Percentiles rank a stretch among this genome's conserved stretches.
phyloP scores from a whole-genome alignment of 306 rosid species.

The Vigna hirtella region DNA sequence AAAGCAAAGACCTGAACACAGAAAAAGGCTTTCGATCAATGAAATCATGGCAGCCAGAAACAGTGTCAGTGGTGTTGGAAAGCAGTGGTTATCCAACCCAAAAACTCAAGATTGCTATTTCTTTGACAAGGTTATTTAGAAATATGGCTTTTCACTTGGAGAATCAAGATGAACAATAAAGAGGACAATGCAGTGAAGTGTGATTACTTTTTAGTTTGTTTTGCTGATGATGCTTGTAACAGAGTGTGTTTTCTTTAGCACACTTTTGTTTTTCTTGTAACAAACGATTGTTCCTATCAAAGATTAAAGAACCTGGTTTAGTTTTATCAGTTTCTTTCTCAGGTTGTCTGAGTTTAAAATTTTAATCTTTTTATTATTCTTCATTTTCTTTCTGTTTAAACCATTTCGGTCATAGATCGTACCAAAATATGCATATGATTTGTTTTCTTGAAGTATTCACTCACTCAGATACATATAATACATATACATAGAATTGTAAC shows the following conservation, averaged over 20 bases:
- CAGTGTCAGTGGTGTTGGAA: slow-evolving; percentile 68
- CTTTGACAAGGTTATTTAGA: slow-evolving; percentile 28
- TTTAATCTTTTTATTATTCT: no score
- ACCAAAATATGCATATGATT: no score
- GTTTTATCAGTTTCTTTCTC: neutral
- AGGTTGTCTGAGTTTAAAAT: no score
- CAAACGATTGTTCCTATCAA: slow-evolving; percentile 25
- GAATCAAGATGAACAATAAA: slow-evolving; percentile 23
- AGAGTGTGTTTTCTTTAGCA: slow-evolving; percentile 20
- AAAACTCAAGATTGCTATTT: slow-evolving; percentile 47
- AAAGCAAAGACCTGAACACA: slow-evolving; percentile 77
- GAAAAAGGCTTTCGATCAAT: slow-evolving; percentile 61
- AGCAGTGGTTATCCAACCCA: slow-evolving; percentile 54
- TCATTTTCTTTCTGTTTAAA: no score
- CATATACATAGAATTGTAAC: no score
- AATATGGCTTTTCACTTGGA: neutral
- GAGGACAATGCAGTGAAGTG: slow-evolving; percentile 30
- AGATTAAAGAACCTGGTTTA: slow-evolving; percentile 35
- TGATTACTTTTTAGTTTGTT: slow-evolving; percentile 34
- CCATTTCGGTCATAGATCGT: no score
- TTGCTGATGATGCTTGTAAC: neutral
- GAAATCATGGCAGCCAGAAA: slow-evolving; percentile 79
- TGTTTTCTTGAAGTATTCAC: no score
- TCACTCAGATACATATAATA: neutral
- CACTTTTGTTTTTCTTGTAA: slow-evolving; percentile 11